Evolutionary conservation across 306 rosid genomes (phyloP), one percentile per base, ranked within the genome.

Genomic region (Cucurbita maxima): DNA sequence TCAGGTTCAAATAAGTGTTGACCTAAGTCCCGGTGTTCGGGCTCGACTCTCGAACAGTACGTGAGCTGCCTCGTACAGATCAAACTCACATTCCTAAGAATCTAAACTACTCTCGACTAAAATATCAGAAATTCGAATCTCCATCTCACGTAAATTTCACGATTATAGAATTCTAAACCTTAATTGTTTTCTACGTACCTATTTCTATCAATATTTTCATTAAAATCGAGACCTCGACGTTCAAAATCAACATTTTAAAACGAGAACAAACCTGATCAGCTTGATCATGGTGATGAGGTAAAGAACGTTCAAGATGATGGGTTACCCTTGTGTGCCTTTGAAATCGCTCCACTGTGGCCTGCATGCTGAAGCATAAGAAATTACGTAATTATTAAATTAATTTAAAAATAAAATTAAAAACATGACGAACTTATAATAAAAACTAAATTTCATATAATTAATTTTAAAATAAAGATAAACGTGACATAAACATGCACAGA

Each of bases 341-440:
- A 70, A 77, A 86, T 40, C 89, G 78, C 64, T 59, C 87, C 62
- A 83, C 77, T 7, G 78, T 55, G 37, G 34, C 63, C 66, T 19
- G 78, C 74, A 81, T 76, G 73, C 89, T 86, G 87, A 43, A 59
- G 12, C 51, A 68, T 3, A 41, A 66, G 25, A 30, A 30, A 30
- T 30, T 30, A 30, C 0, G 34, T 30, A 30, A 30, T 30, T 30
- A 30, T 30, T 30, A 30, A 30, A 30, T 30, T 30, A 30, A 38
- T 38, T 38, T 38, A 38, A 38, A 38, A 4, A 4, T 38, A 0
- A 38, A 38, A 38, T 4, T 38, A 5, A 40, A 1, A 40, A 40
- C 8, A 19, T 20, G 37, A 57, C 0, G 22, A 57, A 20, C 37
- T 19, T 20, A 22, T 19, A 7, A 57, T 20, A 12, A 57, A 10